Base-by-base conservation (phyloP, 257 asterid genomes). In the Vinca minor region DNA sequence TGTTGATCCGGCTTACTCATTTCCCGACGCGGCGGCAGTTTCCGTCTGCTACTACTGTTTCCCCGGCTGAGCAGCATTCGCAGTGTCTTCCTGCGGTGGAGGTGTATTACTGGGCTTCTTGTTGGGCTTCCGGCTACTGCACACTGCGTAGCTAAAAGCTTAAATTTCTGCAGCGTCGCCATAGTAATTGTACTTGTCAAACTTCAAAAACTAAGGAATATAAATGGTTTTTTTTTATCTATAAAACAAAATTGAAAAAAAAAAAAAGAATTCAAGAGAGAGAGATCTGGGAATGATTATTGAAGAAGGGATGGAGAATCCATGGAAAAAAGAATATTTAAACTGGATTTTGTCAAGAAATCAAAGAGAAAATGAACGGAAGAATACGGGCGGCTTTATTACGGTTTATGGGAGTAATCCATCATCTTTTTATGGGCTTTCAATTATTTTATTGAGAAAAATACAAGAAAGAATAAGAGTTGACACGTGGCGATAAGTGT, bases 131-230 rank as follows among this genome's bases (percentile, higher is more conserved):
- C 85, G 39, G 95, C 87, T 8, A 83, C 88, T 0, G 95, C 92
- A 72, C 98, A 89, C 59, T 86, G 95, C 4, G 83, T 85, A 1
- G 95, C 96, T 23, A 91, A 59, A 3, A 87, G 76, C 91, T 88
- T 88, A 81, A 92, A 92, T 81, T 85, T 92, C 79, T 92, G 98
- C 59, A 92, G 76, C 67, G 95, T 78, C 44, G 92, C 84, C 96
- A 87, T 91, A 47, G 15, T 18, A 31, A 31, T 56, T n/a, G n/a
- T n/a, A 49, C 31, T 10, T 0, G 26, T n/a, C n/a, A n/a, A n/a
- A n/a, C n/a, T n/a, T n/a, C n/a, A n/a, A n/a, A n/a, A n/a, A n/a
- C n/a, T n/a, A n/a, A 6, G 31, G 69, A 54, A 54, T 2, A 9
- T 9, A 53, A 69, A 69, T 20, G 68, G 73, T 62, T 8, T 60